phyloP scores from a whole-genome alignment of 805 yeast genomes.

The Sugiyamaella valdiviana region DNA sequence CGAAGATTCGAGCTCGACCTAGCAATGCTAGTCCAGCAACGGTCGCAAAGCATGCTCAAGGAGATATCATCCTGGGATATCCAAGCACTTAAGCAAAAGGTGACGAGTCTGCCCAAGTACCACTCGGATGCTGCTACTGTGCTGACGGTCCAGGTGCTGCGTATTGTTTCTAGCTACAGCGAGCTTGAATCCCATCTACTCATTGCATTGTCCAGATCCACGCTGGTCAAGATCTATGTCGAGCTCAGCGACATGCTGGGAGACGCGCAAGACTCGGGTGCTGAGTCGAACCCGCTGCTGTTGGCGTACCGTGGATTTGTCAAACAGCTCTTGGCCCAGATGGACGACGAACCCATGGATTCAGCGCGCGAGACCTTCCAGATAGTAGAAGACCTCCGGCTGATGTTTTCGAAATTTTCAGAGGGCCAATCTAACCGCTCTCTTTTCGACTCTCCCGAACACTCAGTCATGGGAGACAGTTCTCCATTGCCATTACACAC shows the following conservation, averaged over 20 bases:
- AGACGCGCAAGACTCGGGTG: constrained; percentile 4
- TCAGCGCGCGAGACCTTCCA: constrained; percentile 28
- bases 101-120: constrained; percentile 16
- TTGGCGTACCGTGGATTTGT: constrained; percentile 26
- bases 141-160: constrained; percentile 27
- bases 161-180: constrained; percentile 23
- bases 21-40: constrained; percentile 23
- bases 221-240: constrained; percentile 28
- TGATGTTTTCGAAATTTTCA: constrained; percentile 27
- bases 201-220: constrained; percentile 27
- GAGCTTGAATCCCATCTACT: constrained; percentile 27
- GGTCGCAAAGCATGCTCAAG: constrained; percentile 21
- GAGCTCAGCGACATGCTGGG: constrained; percentile 23
- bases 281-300: constrained; percentile 17
- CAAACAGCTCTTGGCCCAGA: constrained; percentile 23
- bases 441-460: neutral
- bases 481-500: neutral
- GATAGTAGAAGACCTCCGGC: constrained; percentile 26
- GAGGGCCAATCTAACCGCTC: constrained; percentile 7
- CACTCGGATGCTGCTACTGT: constrained; percentile 27
- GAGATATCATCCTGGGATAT: constrained; percentile 27
- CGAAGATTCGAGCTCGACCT: constrained; percentile 27
- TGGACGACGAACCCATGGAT: constrained; percentile 21
- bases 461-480: neutral
- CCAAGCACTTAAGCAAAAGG: constrained; percentile 24